Base-by-base conservation (phyloP, 192 early-diverging fungal genomes). In the Coemansia sp. region DNA sequence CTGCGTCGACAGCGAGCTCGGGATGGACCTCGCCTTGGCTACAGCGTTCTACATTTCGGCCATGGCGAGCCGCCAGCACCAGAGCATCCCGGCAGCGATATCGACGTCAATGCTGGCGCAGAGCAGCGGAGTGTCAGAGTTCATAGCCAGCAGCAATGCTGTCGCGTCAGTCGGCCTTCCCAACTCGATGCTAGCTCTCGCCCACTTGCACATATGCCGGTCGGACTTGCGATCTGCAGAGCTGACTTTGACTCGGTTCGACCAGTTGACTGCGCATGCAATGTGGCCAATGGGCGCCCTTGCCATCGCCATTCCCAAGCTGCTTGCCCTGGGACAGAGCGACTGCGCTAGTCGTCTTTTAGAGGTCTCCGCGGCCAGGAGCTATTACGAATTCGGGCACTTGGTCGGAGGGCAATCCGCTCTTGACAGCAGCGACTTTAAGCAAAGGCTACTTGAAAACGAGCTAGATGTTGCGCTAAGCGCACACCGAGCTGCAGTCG, bases 241-340 rank as follows among this genome's bases (percentile, higher is more conserved):
- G 51, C 51, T 25, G 11, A 12, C 29, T 7, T 27, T 70, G 8
- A 6, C 20, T 3, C 59, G 32, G 17, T 56, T 66, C 14, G 10
- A 25, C 10, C 15, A 25, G 24, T 59, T 70, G 32, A 42, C 68
- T 8, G 53, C 15, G 6, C 22, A n/a, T 2, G 62, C 68, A 11
- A 25, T 40, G 19, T 76, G 74, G 74, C 74, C 74, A 11, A 65
- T 76, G 64, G 40, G 46, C 12, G 64, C 63, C 1, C 59, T 70
- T 37, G 45, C 68, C 15, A 19, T 6, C 3, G 49, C 68, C 19
- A 32, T 66, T 15, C 14, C 19, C 14, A 24, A 37, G 5, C 59
- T 76, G 6, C 39, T 76, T 35, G 46, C 17, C 5, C 27, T 27
- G 2, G 43, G 24, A 6, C 12, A 51, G 6, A 60, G 6, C 1